Base-by-base conservation (phyloP, 2,329 filamentous ascomycete species). In the Eutypella sp. region DNA sequence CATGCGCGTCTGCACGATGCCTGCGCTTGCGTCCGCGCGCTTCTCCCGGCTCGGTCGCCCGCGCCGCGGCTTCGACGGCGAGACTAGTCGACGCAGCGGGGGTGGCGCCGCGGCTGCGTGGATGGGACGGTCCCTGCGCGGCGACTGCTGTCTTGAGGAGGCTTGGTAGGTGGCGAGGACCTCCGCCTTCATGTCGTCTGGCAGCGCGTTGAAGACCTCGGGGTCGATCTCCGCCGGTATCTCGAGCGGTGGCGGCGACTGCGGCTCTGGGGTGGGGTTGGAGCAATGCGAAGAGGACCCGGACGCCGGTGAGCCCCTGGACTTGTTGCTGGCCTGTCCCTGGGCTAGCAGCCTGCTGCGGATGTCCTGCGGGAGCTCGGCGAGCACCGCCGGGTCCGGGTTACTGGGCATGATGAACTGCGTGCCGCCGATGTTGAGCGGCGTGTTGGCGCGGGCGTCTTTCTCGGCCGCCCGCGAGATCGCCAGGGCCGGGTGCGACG, bases 401-500 rank as follows among this genome's bases (percentile, higher is more conserved):
- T 96, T 88, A 1, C 79, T 79, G 0, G 93, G 93, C 55, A 99
- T 74, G 40, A 97, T 81, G 58, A 99, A 99, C 58, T 99, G 93
- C 0, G 92, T 96, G 2, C 92, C 89, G 3, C 82, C 74, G 3
- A 89, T 78, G 58, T 96, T 95, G 19, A 96, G 70, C 1, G 84
- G 84, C 6, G 78, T 80, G 50, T 77, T 85, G 19, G 85, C 70
- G 66, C 80, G 70, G 52, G 69, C 48, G 62, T 87, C 67, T 46
- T 64, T 69, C 33, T 74, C 68, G 46, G 69, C 73, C 2, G 75
- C 72, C 53, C 67, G 72, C 3, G 73, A 67, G 40, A 82, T 67
- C 2, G 72, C 70, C 44, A 79, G 65, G 3, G 76, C 78, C 27
- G 78, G 77, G 49, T 82, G 80, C 0, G 69, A 57, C 19, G 59